phyloP scores from a whole-genome alignment of 1,284 basidiomycete genomes.

The Melampsora americana region DNA sequence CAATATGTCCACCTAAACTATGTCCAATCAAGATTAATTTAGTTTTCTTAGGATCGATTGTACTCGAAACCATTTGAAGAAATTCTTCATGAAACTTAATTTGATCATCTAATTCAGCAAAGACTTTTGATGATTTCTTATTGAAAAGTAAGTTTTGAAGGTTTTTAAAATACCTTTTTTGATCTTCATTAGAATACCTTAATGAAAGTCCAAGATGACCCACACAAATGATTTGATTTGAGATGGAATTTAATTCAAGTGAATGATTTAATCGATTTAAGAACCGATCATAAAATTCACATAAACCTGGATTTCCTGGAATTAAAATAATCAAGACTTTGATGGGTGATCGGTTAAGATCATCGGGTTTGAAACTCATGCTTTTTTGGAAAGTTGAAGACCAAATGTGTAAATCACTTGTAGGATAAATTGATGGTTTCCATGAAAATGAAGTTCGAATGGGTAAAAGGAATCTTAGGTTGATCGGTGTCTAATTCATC shows the following conservation, averaged over 20 bases:
- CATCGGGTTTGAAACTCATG: not conserved
- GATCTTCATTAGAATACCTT: constrained; percentile 25
- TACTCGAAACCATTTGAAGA: constrained; percentile 3
- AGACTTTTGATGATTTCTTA: not conserved
- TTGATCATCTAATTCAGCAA: constrained; percentile 11
- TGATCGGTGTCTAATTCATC: not conserved
- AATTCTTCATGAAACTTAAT: constrained; percentile 26
- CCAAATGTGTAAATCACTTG: constrained; percentile 3
- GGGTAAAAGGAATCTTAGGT: not conserved
- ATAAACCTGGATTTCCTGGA: constrained; percentile 37
- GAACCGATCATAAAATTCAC: constrained; percentile 34
- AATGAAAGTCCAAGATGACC: constrained; percentile 37
- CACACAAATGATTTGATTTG: constrained; percentile 23
- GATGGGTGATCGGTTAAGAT: not conserved
- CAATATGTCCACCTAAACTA: constrained; percentile 34
- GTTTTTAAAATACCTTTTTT: constrained; percentile 27
- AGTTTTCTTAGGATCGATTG: constrained; percentile 5
- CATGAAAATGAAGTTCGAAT: not conserved
- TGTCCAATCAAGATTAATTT: constrained; percentile 39
- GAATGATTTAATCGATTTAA: not conserved
- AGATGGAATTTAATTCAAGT: not conserved
- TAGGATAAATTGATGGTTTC: not conserved
- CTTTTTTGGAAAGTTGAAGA: not conserved
- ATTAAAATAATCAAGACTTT: constrained; percentile 20
- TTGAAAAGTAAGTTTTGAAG: not conserved